Evolutionary conservation across 495 filamentous ascomycete species (phyloP).

Genomic region (Penicillium canescens): DNA sequence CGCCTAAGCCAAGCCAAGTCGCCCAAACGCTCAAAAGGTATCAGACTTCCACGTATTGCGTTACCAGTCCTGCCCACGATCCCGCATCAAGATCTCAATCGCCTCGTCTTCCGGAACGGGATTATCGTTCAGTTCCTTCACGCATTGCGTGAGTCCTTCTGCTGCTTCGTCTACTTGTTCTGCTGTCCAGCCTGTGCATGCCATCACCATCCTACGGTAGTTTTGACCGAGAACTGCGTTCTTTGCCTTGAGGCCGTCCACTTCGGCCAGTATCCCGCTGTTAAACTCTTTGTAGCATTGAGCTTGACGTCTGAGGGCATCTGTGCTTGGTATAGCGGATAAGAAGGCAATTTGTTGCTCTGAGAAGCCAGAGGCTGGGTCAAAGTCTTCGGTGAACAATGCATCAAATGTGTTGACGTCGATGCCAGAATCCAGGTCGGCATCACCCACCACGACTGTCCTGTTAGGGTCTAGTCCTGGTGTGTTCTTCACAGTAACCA

Average conservation of each 20-base stretch:
- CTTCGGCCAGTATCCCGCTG: conserved; percentile 35
- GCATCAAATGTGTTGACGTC: conserved; percentile 38
- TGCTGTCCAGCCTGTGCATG: conserved; percentile 46
- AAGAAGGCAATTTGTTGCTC: conserved; percentile 38
- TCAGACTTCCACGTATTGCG: neutral
- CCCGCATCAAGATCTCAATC: conserved; percentile 50
- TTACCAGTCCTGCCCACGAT: conserved; percentile 52
- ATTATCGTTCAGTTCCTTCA: conserved; percentile 50
- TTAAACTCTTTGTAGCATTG: conserved; percentile 38
- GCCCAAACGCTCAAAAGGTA: conserved; percentile 20
- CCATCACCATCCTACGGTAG: conserved; percentile 52
- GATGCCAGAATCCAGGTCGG: conserved; percentile 53
- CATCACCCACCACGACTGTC: conserved; percentile 48
- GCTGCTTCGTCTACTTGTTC: conserved; percentile 50
- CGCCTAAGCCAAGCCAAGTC: conserved; percentile 20
- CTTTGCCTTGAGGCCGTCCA: conserved; percentile 41
- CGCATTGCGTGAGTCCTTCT: conserved; percentile 46
- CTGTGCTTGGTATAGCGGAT: conserved; percentile 26
- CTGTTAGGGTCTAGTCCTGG: conserved; percentile 31
- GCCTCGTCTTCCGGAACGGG: conserved; percentile 49
- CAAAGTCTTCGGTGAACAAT: conserved; percentile 38
- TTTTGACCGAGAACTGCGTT: conserved; percentile 48
- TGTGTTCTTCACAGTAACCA: conserved; percentile 33
- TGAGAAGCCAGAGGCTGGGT: conserved; percentile 38
- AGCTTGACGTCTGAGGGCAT: conserved; percentile 28